Base-by-base conservation (phyloP, 139 green algal species). In the Chlamydomonas incerta region DNA sequence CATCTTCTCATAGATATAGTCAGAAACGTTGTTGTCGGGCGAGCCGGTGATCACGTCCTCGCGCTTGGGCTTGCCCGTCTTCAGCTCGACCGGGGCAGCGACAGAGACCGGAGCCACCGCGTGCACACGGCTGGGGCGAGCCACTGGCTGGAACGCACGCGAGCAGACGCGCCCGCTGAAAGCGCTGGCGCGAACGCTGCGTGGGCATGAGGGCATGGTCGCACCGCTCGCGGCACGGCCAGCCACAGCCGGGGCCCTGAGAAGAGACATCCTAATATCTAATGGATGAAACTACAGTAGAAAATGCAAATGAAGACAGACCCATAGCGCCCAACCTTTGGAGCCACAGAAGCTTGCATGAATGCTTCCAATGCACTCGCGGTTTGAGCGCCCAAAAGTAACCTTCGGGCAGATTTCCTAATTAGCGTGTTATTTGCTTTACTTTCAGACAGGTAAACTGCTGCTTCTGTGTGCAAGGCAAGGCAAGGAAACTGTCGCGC, bases 1-100 rank as follows among this genome's bases (percentile, higher is more conserved):
- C 50, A 99, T 97, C 86, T 98, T 98, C 26, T 94, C 80, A 88
- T 97, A 99, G 70, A 99, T 99, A 72, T 95, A 93, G 29, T 99
- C 98, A 5, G 95, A 95, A 11, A 99, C 92, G 81, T 99, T 99
- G 95, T 99, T 99, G 65, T 86, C 82, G 2, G 97, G 94, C 60
- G 98, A 89, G 47, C 72, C 69, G 0, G 93, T 98, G 60, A 98
- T 93, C 13, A 98, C 92, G 18, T 97, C 92, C 37, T 93, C 90
- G 50, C 90, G 87, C 47, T 47, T 74, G 1, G 80, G 80, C 80
- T 79, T 86, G 52, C 80, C 80, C 0, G 68, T 79, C 66, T 55
- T 75, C 65, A 85, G 79, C 34, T 85, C 47, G 3, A 75, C 79
- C 0, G 79, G 65, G 0, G 79, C 79, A 35, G 79, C 79, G 79